Conservation (phyloP, 768 basidiomycete species). For the Termitomyces sp. region DNA sequence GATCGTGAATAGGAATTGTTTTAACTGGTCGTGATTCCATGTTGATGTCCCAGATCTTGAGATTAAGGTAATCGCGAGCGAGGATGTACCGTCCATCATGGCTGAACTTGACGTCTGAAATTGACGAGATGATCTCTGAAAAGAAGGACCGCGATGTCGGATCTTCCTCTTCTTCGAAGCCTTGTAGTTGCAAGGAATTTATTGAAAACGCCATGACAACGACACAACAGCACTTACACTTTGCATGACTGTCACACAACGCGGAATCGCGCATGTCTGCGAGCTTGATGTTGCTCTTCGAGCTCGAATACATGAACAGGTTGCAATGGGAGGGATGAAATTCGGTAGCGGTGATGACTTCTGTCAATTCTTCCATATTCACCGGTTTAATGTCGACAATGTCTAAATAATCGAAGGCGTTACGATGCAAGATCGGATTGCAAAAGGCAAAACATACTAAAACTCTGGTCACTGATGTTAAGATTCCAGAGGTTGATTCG, state of each 20-base stretch:
- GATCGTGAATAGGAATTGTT: conserved; percentile 98
- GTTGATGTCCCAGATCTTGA: conserved; percentile 99
- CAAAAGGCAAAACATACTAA: conserved; percentile 65
- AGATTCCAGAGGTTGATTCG: conserved; percentile 98
- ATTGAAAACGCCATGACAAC: conserved; percentile 2
- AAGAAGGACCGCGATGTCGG: conserved; percentile 97
- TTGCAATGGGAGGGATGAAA: conserved; percentile 98
- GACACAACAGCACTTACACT: conserved; percentile 58
- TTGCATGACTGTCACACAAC: conserved; percentile 92
- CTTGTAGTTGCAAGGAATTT: conserved; percentile 37
- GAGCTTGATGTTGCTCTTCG: conserved; percentile 99
- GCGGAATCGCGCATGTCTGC: conserved; percentile 99
- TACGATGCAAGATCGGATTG: background rate
- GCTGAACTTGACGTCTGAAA: conserved; percentile 99
- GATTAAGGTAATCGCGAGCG: conserved; percentile 92
- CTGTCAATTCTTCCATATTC: conserved; percentile 99
- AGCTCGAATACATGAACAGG: conserved; percentile 99
- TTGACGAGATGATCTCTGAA: conserved; percentile 98
- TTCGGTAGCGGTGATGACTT: conserved; percentile 99
- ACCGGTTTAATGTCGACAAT: conserved; percentile 99
- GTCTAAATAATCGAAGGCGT: conserved; percentile 46
- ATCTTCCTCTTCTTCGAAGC: conserved; percentile 99
- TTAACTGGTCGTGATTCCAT: conserved; percentile 97
- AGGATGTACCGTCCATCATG: conserved; percentile 96
- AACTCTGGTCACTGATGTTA: conserved; percentile 97